Evolutionary conservation across 2,329 filamentous ascomycete species (phyloP).

Genomic region (Blastomyces emzantsi): DNA sequence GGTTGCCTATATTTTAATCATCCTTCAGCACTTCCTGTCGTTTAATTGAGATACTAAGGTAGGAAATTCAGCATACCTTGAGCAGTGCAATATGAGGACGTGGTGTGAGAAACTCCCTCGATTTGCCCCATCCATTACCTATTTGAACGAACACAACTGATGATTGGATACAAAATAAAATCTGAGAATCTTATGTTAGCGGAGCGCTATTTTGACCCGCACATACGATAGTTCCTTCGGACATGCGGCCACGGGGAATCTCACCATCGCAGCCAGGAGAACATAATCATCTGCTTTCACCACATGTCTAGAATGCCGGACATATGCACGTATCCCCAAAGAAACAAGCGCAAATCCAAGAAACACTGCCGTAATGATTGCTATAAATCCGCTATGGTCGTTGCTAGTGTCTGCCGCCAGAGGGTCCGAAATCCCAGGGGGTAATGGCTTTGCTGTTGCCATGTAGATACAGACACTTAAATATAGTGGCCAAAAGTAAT

Average conservation of each 20-base stretch:
- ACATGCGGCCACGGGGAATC: conserved; percentile 6
- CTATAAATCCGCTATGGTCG: conserved; percentile 35
- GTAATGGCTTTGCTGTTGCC: conserved; percentile 14
- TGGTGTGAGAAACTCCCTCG: conserved; percentile 19
- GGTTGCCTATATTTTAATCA: conserved; percentile 21
- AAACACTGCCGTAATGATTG: conserved; percentile 32
- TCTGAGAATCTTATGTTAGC: conserved; percentile 18
- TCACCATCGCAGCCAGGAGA: conserved; percentile 27
- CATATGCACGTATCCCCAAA: conserved; percentile 33
- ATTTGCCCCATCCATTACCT: conserved; percentile 34
- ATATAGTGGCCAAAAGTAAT: not conserved
- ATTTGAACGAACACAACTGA: conserved; percentile 32
- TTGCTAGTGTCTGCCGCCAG: conserved; percentile 29
- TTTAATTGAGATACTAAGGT: not conserved
- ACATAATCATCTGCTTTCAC: conserved; percentile 30
- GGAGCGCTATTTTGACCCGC: conserved; percentile 7
- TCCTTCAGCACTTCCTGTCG: not conserved
- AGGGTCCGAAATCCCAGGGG: conserved; percentile 24
- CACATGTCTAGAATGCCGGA: conserved; percentile 27
- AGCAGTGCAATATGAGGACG: conserved; percentile 22
- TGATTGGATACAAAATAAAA: conserved; percentile 30
- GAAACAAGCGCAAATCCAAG: conserved; percentile 34
- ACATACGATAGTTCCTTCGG: not conserved
- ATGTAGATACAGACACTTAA: not conserved
- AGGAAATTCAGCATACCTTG: conserved; percentile 24